Base-by-base conservation (phyloP, 352 stramenopile species). In the Phytophthora pistaciae region DNA sequence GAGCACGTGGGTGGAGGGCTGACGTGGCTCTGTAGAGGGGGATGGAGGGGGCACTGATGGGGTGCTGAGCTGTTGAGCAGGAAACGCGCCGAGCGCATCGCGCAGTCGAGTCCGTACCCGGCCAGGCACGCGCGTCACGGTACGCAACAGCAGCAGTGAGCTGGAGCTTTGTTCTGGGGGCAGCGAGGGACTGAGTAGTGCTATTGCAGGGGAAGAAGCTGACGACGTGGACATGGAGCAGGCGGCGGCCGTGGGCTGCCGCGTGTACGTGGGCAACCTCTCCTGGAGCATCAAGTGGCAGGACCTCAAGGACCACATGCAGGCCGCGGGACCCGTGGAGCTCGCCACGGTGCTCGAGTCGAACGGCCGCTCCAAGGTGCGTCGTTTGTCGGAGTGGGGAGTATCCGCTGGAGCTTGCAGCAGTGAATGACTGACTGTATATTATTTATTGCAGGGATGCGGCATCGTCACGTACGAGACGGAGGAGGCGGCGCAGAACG, bases 381-480 rank as follows among this genome's bases (percentile, higher is more conserved):
- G 56, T n/a, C 40, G 33, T 61, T 27, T 1, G 5, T 44, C 36
- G 36, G 29, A 44, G 11, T n/a, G 36, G 36, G 7, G 29, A 44
- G 0, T 44, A n/a, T 44, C 11, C 14, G 13, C 36, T 42, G 36
- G 36, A 42, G 36, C 9, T 5, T 18, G 9, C 11, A 40, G 10
- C 11, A 16, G 25, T 29, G 44, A n/a, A 16, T 10, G 29, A 29
- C 53, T 59, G 27, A 72, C n/a, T 66, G 31, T 67, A 11, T 1
- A 27, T 60, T 38, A 29, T 33, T 52, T 20, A 13, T 53, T 64
- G 50, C 59, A 98, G 80, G 97, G 97, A 38, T 99, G 92, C 76
- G 97, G 91, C 3, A 91, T 99, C 67, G 97, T 99, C 11, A 94
- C 98, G 68, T 99, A 94, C 72, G 83, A 76, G 6, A 96, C 81